phyloP scores from a whole-genome alignment of 257 asterid genomes.

The Jaltomata sinuosa region DNA sequence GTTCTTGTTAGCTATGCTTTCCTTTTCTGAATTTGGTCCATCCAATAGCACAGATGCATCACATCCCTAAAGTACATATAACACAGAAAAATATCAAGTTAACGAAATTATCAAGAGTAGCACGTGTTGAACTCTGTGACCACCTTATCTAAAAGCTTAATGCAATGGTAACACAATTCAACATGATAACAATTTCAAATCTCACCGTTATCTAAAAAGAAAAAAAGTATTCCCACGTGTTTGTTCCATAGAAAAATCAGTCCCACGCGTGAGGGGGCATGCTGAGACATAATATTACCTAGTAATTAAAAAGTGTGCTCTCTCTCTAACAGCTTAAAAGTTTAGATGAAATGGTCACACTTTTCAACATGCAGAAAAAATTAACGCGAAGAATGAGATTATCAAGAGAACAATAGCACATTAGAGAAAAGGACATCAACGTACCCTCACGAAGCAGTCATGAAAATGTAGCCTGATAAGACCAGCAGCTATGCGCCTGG shows the following conservation, averaged over 20 bases:
- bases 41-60: slow-evolving; percentile 49
- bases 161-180: background rate
- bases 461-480: slow-evolving; percentile 63
- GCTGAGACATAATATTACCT: background rate
- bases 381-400: background rate
- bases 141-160: background rate
- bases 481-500: slow-evolving; percentile 63
- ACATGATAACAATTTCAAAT: background rate
- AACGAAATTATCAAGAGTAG: background rate
- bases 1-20: slow-evolving; percentile 28
- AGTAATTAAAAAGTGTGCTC: background rate
- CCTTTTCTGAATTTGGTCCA: slow-evolving; percentile 30
- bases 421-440: background rate
- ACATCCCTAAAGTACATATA: slow-evolving; percentile 32
- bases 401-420: background rate
- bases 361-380: background rate
- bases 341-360: background rate
- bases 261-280: too few species aligned
- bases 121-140: background rate
- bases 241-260: too few species aligned
- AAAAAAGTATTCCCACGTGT: background rate
- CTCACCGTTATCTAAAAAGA: background rate
- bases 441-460: slow-evolving; percentile 70
- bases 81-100: background rate
- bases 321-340: too few species aligned